Evolutionary conservation across 768 basidiomycete species (phyloP).

Genomic region (Lyophyllum decastes): DNA sequence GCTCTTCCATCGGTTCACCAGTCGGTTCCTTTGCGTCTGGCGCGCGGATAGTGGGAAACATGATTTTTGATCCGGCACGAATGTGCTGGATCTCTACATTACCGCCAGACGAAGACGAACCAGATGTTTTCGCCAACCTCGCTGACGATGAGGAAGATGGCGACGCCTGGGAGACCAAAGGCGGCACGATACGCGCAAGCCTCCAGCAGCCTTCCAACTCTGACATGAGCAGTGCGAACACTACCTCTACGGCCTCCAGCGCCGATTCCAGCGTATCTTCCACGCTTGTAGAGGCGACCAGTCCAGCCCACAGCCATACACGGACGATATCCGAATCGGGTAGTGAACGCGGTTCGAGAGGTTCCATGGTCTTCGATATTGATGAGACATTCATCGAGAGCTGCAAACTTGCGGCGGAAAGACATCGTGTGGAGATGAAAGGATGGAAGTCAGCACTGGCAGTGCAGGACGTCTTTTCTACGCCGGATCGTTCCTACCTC

Average conservation of each 20-base stretch:
- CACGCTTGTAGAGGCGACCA: constrained; percentile 44
- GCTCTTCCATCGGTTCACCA: constrained; percentile 83
- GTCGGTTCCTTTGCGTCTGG: constrained; percentile 73
- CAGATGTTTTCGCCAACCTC: constrained; percentile 92
- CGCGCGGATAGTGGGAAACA: constrained; percentile 92
- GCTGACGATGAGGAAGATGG: constrained; percentile 89
- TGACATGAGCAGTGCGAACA: constrained; percentile 32
- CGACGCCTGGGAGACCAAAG: constrained; percentile 69
- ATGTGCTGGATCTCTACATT: constrained; percentile 96
- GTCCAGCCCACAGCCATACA: constrained; percentile 63
- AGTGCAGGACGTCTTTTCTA: constrained; percentile 37
- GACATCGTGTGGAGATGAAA: constrained; percentile 83
- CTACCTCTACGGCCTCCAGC: constrained; percentile 25
- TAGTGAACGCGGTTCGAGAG: constrained; percentile 79
- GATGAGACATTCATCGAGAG: constrained; percentile 72
- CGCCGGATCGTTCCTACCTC: constrained; percentile 64
- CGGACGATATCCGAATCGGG: constrained; percentile 74
- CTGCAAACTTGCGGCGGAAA: constrained; percentile 77
- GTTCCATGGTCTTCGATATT: constrained; percentile 76
- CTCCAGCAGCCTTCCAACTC: constrained; percentile 35
- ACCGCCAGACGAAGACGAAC: constrained; percentile 88
- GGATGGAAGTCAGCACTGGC: constrained; percentile 62
- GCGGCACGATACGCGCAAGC: constrained; percentile 77
- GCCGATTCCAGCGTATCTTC: constrained; percentile 25
- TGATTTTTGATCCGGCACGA: constrained; percentile 92